These are phyloP conservation scores for Diospyros lotus DNA, from an alignment of 148 eudicot species.

Conservation along the genomic window DNA sequence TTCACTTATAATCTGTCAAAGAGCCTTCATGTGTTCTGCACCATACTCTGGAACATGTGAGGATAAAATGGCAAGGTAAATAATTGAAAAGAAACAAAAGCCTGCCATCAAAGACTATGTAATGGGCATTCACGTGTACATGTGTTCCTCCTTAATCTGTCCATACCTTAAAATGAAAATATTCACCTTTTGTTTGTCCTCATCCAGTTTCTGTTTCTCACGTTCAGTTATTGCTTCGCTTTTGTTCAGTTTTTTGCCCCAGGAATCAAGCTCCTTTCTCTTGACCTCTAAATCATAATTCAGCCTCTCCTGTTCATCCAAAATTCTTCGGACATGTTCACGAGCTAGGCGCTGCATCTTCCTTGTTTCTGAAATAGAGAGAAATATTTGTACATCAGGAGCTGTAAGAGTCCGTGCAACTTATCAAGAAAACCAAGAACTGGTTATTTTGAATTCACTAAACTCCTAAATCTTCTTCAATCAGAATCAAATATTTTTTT, in stretches of 20 bases:
- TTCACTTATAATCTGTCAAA: too few species aligned
- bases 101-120: too few species aligned
- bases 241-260: constrained; percentile 59
- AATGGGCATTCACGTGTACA: background rate
- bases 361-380: constrained; percentile 51
- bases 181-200: constrained; percentile 83
- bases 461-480: background rate
- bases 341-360: constrained; percentile 64
- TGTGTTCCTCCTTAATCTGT: background rate
- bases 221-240: constrained; percentile 75
- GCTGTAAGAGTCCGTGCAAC: background rate
- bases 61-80: too few species aligned
- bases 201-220: constrained; percentile 71
- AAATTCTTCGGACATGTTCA: constrained; percentile 48
- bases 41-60: too few species aligned
- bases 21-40: too few species aligned
- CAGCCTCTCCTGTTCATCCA: constrained; percentile 71
- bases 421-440: background rate
- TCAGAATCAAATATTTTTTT: too few species aligned
- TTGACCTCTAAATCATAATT: constrained; percentile 54
- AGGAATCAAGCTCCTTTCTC: constrained; percentile 52
- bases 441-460: background rate
- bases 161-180: background rate
- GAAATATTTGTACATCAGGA: background rate
- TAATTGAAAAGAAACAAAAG: too few species aligned